Percentiles rank a stretch among this genome's conserved stretches.
phyloP scores from a whole-genome alignment of 202 grass and related monocot species.

The Thinopyrum obtusiflorum region DNA sequence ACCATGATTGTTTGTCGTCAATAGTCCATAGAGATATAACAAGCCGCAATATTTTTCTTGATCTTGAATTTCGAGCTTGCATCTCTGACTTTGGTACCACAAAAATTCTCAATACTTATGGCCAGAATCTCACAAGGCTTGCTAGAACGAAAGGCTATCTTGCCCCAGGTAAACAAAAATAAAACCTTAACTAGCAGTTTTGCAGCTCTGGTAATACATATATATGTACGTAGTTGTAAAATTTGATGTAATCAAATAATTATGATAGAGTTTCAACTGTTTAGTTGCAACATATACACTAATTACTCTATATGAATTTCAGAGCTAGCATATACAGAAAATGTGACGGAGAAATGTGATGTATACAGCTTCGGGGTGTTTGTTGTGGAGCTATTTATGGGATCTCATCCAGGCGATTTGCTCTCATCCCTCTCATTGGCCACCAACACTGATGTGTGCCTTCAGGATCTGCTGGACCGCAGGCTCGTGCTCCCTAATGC shows the following conservation, averaged over 20 bases:
- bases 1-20: not conserved
- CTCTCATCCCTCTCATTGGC: not conserved
- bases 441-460: not conserved
- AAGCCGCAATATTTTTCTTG: not conserved
- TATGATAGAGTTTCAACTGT: not conserved
- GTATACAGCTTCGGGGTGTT: not conserved
- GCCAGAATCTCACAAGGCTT: not conserved
- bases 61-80: not conserved
- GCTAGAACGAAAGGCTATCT: not conserved
- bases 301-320: not conserved
- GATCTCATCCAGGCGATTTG: not conserved
- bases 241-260: not conserved
- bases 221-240: too few species aligned
- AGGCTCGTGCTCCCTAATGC: not conserved
- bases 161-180: not conserved
- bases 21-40: not conserved
- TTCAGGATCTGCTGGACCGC: not conserved
- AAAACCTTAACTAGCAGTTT: not conserved
- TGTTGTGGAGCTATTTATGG: not conserved
- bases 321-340: not conserved
- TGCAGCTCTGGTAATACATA: too few species aligned
- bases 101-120: not conserved
- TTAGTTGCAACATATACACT: not conserved
- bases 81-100: slow-evolving; percentile 20
- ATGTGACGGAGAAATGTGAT: too few species aligned